A percentile compares a stretch with the other conserved stretches of the same genome.
Conservation (phyloP, 805 yeast genomes). For the Myxozyma monticola region DNA sequence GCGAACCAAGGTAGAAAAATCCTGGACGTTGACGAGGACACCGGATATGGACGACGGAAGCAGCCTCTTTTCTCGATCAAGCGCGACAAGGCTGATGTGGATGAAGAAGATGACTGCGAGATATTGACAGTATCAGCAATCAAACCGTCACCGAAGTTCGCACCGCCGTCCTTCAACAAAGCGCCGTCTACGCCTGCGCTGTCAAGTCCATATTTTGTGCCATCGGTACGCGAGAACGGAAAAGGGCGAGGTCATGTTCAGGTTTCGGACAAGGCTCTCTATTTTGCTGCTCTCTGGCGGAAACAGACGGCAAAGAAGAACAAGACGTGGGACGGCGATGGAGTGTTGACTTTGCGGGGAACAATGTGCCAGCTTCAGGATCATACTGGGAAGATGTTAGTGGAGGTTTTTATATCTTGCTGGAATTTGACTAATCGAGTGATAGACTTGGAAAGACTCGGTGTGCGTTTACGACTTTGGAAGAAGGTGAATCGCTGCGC, state of each 20-base stretch:
- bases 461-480: conserved; percentile 24
- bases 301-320: conserved; percentile 74
- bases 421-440: not conserved
- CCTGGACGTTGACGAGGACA: not conserved
- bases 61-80: not conserved
- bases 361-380: conserved; percentile 36
- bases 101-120: conserved; percentile 1
- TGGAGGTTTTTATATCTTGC: not conserved
- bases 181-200: not conserved
- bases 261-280: not conserved
- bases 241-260: not conserved
- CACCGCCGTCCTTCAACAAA: not conserved
- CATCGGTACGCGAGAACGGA: conserved; percentile 2
- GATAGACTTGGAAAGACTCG: conserved; percentile 16
- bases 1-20: too few relatives aligned
- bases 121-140: not conserved
- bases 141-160: not conserved
- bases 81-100: not conserved
- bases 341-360: conserved; percentile 46
- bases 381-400: conserved; percentile 25
- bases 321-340: conserved; percentile 96
- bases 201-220: not conserved
- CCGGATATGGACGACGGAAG: not conserved
- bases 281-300: conserved; percentile 57
- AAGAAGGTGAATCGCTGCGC: conserved; percentile 46